phyloP scores from a whole-genome alignment of 257 asterid species.

The Mentha longifolia region DNA sequence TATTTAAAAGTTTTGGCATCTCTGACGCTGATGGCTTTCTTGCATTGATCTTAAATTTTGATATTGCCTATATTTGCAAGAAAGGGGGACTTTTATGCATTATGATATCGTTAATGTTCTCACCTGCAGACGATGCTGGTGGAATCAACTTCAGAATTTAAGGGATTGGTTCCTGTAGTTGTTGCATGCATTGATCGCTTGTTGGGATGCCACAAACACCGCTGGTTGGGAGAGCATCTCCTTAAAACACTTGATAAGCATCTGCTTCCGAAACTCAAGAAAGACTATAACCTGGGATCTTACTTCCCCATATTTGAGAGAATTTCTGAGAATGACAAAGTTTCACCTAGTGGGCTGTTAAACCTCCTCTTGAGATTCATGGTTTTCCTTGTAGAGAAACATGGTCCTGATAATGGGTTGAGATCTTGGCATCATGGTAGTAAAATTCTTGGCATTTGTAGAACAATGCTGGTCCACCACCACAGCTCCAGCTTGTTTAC shows the following conservation, averaged over 20 bases:
- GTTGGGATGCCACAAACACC: slow-evolving; percentile 72
- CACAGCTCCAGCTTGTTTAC: slow-evolving; percentile 76
- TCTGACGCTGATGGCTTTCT: slow-evolving; percentile 1
- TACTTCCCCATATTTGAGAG: slow-evolving; percentile 84
- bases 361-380: slow-evolving; percentile 72
- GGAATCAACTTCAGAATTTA: slow-evolving; percentile 61
- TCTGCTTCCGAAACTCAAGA: slow-evolving; percentile 74
- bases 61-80: slow-evolving; percentile 18
- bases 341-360: slow-evolving; percentile 75
- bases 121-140: slow-evolving; percentile 69
- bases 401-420: slow-evolving; percentile 83
- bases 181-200: slow-evolving; percentile 73
- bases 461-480: slow-evolving; percentile 83
- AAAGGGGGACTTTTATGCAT: slow-evolving; percentile 20
- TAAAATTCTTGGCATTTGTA: slow-evolving; percentile 84
- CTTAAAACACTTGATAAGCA: slow-evolving; percentile 71
- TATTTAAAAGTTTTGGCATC: slow-evolving; percentile 22
- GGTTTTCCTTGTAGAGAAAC: slow-evolving; percentile 70
- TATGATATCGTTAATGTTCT: slow-evolving; percentile 30
- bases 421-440: slow-evolving; percentile 89
- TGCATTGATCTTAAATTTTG: slow-evolving; percentile 6
- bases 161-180: slow-evolving; percentile 78
- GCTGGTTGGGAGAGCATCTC: slow-evolving; percentile 78
- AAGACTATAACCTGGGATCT: slow-evolving; percentile 73
- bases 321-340: slow-evolving; percentile 70